Evolutionary conservation across 768 basidiomycete genomes (phyloP).

Genomic region (Mrakia blollopis): DNA sequence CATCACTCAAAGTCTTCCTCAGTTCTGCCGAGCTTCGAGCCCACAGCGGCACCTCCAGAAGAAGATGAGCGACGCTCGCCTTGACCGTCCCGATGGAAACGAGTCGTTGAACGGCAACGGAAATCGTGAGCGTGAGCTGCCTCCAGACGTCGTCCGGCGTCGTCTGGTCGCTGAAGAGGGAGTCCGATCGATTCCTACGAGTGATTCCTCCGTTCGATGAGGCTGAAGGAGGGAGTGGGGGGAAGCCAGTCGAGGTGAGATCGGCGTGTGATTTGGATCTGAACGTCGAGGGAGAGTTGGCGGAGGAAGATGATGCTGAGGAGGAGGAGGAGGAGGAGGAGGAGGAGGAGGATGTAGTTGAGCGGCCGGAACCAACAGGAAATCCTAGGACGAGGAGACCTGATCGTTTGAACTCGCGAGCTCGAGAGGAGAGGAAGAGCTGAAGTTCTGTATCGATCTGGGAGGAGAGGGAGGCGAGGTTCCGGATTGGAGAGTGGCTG

Average conservation of each 20-base stretch:
- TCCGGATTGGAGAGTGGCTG: neutral
- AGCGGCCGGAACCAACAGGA: neutral
- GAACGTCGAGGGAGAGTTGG: neutral
- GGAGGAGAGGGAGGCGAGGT: neutral
- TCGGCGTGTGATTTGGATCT: constrained; percentile 6
- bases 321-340: constrained; percentile 21
- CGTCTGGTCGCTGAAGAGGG: neutral
- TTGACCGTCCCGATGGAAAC: constrained; percentile 38
- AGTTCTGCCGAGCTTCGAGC: constrained; percentile 9
- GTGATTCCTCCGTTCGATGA: neutral
- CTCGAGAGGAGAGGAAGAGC: neutral
- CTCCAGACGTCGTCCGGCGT: constrained; percentile 36
- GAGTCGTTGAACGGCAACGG: constrained; percentile 37
- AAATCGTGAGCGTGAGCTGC: constrained; percentile 35
- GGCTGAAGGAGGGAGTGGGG: neutral
- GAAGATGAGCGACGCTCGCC: constrained; percentile 36
- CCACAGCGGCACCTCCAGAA: constrained; percentile 33
- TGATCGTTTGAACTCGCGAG: neutral
- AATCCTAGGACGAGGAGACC: neutral
- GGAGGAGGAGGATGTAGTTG: constrained; percentile 16
- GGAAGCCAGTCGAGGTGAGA: constrained; percentile 15
- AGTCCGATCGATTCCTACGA: neutral
- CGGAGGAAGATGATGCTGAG: constrained; percentile 1
- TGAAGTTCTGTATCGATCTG: neutral
- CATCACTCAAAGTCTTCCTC: constrained; percentile 26